phyloP scores from a whole-genome alignment of 192 early-diverging fungal species.

The Fimicolochytrium jonesii region DNA sequence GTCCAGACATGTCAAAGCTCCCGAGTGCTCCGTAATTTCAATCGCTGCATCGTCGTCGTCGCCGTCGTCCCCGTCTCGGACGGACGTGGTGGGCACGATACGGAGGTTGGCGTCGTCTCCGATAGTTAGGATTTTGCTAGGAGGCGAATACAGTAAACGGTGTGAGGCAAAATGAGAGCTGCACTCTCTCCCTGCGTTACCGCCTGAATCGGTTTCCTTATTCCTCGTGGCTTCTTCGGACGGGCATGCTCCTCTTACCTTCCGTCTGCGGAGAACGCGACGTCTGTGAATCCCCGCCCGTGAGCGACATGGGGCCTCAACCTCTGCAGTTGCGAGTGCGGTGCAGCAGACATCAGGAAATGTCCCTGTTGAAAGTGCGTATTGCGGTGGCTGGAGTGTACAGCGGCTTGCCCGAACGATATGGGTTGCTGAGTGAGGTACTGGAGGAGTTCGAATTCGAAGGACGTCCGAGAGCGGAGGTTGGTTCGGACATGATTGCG shows the following conservation, averaged over 20 bases:
- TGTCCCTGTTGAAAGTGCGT: too few species aligned
- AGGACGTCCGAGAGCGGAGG: too few species aligned
- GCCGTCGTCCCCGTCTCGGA: constrained; percentile 24
- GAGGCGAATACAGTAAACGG: neutral
- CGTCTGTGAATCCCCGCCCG: constrained; percentile 10
- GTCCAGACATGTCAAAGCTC: constrained; percentile 18
- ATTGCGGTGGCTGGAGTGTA: too few species aligned
- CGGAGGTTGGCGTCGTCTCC: constrained; percentile 18
- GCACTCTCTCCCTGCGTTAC: too few species aligned
- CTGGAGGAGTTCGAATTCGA: too few species aligned
- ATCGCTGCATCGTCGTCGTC: constrained; percentile 9
- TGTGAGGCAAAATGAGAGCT: too few species aligned
- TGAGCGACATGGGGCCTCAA: constrained; percentile 16
- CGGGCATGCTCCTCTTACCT: neutral
- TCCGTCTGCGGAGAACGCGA: constrained; percentile 18
- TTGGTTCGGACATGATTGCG: too few species aligned
- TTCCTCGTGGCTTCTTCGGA: neutral
- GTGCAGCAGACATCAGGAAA: too few species aligned
- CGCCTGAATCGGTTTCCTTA: neutral
- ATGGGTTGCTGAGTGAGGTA: too few species aligned
- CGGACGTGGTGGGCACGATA: constrained; percentile 9
- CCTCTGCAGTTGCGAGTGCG: constrained; percentile 1
- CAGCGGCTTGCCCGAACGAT: too few species aligned
- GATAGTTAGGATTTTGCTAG: constrained; percentile 13
- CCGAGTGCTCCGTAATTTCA: constrained; percentile 14